Evolutionary conservation across 352 stramenopile genomes (phyloP).

Genomic region (Phytophthora podocarpi): DNA sequence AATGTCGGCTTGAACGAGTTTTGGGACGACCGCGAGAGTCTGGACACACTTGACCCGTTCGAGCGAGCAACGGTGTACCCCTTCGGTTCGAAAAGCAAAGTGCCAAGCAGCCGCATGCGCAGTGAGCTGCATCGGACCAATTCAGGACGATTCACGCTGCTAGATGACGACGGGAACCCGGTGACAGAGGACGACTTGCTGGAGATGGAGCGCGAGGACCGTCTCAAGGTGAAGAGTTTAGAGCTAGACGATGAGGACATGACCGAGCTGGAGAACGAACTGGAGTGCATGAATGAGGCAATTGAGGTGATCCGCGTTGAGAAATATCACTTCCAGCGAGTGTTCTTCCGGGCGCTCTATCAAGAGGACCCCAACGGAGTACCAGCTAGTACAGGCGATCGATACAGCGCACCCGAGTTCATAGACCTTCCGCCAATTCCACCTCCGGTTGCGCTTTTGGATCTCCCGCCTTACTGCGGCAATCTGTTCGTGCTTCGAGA

Average conservation of each 20-base stretch:
- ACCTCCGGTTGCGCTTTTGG: conserved; percentile 30
- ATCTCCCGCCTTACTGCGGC: conserved; percentile 69
- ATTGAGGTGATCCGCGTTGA: conserved; percentile 70
- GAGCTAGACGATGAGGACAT: conserved; percentile 68
- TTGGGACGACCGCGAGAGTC: conserved; percentile 55
- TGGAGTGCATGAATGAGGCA: conserved; percentile 50
- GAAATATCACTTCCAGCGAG: conserved; percentile 60
- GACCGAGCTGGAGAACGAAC: conserved; percentile 55
- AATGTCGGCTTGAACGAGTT: conserved; percentile 73
- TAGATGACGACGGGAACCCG: conserved; percentile 65
- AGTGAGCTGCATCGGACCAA: conserved; percentile 28
- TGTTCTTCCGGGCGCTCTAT: conserved; percentile 51
- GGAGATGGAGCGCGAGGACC: conserved; percentile 50
- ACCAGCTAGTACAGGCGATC: conserved; percentile 2
- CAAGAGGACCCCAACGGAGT: conserved; percentile 28
- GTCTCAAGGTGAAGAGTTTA: conserved; percentile 53
- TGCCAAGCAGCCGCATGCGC: conserved; percentile 36
- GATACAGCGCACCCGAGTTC: conserved; percentile 1
- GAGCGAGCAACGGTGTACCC: conserved; percentile 35
- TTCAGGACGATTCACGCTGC: conserved; percentile 53
- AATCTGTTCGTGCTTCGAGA: conserved; percentile 79
- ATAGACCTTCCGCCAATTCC: conserved; percentile 24
- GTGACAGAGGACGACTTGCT: conserved; percentile 56
- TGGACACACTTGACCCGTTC: conserved; percentile 34
- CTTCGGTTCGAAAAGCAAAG: conserved; percentile 36